Evolutionary conservation across 2,329 filamentous ascomycete genomes (phyloP), one percentile per base, ranked within the genome.

Genomic region (Claviceps purpurea): DNA sequence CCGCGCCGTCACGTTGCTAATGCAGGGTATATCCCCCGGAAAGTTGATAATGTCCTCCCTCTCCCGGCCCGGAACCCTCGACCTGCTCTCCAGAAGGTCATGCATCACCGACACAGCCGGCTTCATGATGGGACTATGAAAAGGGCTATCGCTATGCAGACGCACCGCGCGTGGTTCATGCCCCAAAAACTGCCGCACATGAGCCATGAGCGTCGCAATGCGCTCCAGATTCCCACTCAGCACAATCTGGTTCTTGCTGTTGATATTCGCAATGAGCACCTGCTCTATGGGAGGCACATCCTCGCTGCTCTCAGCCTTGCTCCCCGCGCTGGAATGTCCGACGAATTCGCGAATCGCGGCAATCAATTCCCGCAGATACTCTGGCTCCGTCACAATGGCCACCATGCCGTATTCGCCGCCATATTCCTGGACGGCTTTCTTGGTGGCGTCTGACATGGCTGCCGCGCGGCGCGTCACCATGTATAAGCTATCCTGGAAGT

Each of bases 181-280:
- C 11, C 90, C 90, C 10, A 88, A 81, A 64, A 95, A 96, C 64
- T 94, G 88, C 50, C 89, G 76, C 53, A 97, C 76, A 64, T 96
- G 89, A 11, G 87, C 82, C 50, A 96, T 73, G 18, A 96, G 79
- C 52, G 83, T 84, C 61, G 81, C 83, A 66, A 96, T 95, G 59
- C 82, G 78, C 60, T 84, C 83, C 50, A 96, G 84, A 67, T 83
- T 91, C 39, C 91, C 91, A 63, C 87, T 93, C 50, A 97, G 74
- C 50, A 96, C 91, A 61, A 97, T 95, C 70, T 97, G 91, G 65
- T 95, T 95, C 71, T 89, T 93, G 66, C 84, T 88, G 71, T 97
- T 97, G 70, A 95, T 82, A 68, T 97, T 96, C 54, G 89, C 91
- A 59, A 97, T 89, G 58, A 85, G 74, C 49, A 96, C 90, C 67